Base-by-base conservation (phyloP, 2,329 filamentous ascomycete genomes). In the Byssoonygena ceratinophila region DNA sequence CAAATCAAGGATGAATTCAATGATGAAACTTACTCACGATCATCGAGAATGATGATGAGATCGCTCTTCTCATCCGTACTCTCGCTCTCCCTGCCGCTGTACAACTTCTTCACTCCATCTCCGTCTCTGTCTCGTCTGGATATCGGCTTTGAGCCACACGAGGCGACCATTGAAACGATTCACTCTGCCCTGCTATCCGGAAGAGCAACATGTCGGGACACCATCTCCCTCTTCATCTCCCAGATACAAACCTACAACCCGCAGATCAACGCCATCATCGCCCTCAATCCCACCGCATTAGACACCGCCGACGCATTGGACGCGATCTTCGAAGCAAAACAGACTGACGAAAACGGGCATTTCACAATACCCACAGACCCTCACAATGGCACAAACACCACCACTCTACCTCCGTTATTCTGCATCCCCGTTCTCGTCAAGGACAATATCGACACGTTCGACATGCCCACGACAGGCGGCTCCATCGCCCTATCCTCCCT, bases 341-440 rank as follows among this genome's bases (percentile, higher is more conserved):
- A 18, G 18, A 37, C 5, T 18, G 4, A n/a, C n/a, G n/a, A 40
- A 22, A 22, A 40, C 23, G 37, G 12, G 37, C 4, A 41, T 34
- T 23, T 44, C 37, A 9, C 20, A 16, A 34, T 23, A 43, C 36
- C 37, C n/a, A 32, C 23, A 14, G 22, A 11, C 37, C 12, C 2
- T 43, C 47, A 51, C 8, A 37, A 43, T 25, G 36, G 18, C 14
- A 20, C 23, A 29, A 27, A 9, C 29, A 45, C 18, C 32, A 18
- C 31, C 41, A 5, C 48, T 16, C 69, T 22, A 74, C 73, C 0
- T 73, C 0, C 61, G 72, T 67, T 84, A 1, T 80, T 83, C 62
- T 81, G 81, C 60, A 70, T 84, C 16, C 81, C 81, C 0, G 64
- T 82, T 11, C 60, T 84, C 3, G 65, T 84, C 4, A 84, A 84